Evolutionary conservation across 169 alveolate genomes (phyloP).

Genomic region (Sarcocystis neurona): DNA sequence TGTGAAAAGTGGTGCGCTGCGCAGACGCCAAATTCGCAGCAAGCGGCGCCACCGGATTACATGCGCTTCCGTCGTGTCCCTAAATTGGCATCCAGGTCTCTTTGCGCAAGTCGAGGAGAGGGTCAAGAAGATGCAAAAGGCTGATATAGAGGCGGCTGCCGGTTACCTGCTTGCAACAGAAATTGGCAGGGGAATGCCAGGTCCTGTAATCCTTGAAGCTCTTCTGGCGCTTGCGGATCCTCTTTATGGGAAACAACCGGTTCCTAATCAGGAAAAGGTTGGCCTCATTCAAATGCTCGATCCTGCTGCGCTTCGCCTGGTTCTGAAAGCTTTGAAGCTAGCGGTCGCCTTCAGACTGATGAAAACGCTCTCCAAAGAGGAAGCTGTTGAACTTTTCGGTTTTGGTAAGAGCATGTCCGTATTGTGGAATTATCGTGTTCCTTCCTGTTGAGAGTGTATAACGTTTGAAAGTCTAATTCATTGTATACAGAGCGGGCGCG

Average conservation of each 20-base stretch:
- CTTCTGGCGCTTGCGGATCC: conserved; percentile 18
- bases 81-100: background rate
- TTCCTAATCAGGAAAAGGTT: background rate
- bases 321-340: background rate
- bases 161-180: conserved; percentile 6
- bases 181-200: conserved; percentile 32
- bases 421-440: too few species aligned
- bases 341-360: conserved; percentile 12
- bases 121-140: background rate
- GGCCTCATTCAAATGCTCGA: background rate
- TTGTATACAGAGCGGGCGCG: too few species aligned
- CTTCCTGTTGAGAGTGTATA: too few species aligned
- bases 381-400: background rate
- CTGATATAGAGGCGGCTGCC: background rate
- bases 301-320: conserved; percentile 15
- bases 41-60: too few species aligned
- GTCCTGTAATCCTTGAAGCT: background rate
- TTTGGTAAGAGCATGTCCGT: background rate
- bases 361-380: background rate
- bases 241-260: background rate
- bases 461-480: too few species aligned
- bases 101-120: background rate
- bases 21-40: too few species aligned
- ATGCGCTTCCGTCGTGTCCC: too few species aligned
- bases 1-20: too few species aligned